These are phyloP conservation scores for Fusarium odoratissimum DNA, from an alignment of 2,329 filamentous ascomycete genomes.

Conservation along the genomic window DNA sequence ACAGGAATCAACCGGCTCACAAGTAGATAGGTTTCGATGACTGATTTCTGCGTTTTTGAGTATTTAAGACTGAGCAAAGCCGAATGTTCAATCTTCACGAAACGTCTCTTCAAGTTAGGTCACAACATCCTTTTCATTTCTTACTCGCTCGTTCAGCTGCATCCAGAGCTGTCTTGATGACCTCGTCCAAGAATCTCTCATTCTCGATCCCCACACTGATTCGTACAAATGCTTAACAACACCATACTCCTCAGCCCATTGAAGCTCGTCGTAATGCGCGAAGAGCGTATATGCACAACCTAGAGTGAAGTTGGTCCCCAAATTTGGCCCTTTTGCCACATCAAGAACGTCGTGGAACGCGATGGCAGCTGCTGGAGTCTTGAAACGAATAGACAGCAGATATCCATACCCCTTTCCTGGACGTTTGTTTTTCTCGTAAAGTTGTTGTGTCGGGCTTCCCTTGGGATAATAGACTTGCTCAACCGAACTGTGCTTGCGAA, in stretches of 20 bases:
- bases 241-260: slow-evolving; percentile 54
- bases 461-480: slow-evolving; percentile 56
- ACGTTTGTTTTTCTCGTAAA: slow-evolving; percentile 48
- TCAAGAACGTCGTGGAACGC: slow-evolving; percentile 62
- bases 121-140: not conserved
- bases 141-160: slow-evolving; percentile 1
- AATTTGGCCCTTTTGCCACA: slow-evolving; percentile 61
- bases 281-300: slow-evolving; percentile 55
- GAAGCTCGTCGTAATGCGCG: slow-evolving; percentile 53
- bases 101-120: not conserved
- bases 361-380: slow-evolving; percentile 48
- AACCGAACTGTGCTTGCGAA: slow-evolving; percentile 39
- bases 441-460: slow-evolving; percentile 51
- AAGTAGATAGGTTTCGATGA: not conserved
- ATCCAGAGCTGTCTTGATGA: slow-evolving; percentile 31
- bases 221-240: slow-evolving; percentile 55
- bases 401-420: slow-evolving; percentile 61
- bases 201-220: slow-evolving; percentile 59
- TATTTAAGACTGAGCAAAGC: not conserved
- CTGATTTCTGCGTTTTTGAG: not conserved
- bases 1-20: too few relatives aligned
- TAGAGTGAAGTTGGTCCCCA: slow-evolving; percentile 63
- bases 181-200: slow-evolving; percentile 42
- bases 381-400: slow-evolving; percentile 62
- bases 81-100: not conserved